phyloP scores from a whole-genome alignment of 2,329 filamentous ascomycete genomes.

The Trichoderma koningiopsis region DNA sequence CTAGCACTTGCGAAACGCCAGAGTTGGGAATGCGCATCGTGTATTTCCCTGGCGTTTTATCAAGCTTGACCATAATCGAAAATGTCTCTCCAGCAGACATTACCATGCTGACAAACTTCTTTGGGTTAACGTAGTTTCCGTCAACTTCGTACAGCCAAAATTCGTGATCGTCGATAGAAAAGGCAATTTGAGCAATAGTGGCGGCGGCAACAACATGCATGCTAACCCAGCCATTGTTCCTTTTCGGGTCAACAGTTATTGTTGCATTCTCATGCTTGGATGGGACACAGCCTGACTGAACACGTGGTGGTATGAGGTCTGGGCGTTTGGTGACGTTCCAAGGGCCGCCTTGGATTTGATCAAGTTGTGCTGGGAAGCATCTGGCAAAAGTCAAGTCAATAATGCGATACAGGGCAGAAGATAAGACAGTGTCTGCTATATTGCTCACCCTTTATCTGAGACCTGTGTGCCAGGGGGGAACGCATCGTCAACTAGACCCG shows the following conservation, averaged over 20 bases:
- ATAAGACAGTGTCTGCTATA: not conserved
- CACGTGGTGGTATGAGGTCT: constrained; percentile 43
- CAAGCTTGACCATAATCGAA: constrained; percentile 50
- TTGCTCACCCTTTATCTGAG: constrained; percentile 46
- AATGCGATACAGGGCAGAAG: not conserved
- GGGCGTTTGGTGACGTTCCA: constrained; percentile 42
- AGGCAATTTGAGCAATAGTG: constrained; percentile 47
- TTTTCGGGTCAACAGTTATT: constrained; percentile 33
- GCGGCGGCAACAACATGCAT: constrained; percentile 57
- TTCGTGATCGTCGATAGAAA: constrained; percentile 55
- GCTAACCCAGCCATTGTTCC: constrained; percentile 48
- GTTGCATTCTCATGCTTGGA: constrained; percentile 47
- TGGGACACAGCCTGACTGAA: constrained; percentile 47
- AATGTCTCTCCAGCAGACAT: constrained; percentile 57
- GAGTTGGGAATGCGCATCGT: constrained; percentile 57
- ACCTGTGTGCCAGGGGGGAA: constrained; percentile 38
- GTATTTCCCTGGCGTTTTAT: constrained; percentile 53
- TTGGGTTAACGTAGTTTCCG: constrained; percentile 56
- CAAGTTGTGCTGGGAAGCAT: not conserved
- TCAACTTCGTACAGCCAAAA: constrained; percentile 59
- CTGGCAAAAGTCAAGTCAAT: not conserved
- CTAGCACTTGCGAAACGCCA: constrained; percentile 57
- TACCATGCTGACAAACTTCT: constrained; percentile 49
- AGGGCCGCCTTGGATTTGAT: constrained; percentile 18
- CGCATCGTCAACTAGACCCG: constrained; percentile 33